These are phyloP conservation scores for Mallotus nudiflorus DNA, from an alignment of 345 rosid species.

Conservation along the genomic window DNA sequence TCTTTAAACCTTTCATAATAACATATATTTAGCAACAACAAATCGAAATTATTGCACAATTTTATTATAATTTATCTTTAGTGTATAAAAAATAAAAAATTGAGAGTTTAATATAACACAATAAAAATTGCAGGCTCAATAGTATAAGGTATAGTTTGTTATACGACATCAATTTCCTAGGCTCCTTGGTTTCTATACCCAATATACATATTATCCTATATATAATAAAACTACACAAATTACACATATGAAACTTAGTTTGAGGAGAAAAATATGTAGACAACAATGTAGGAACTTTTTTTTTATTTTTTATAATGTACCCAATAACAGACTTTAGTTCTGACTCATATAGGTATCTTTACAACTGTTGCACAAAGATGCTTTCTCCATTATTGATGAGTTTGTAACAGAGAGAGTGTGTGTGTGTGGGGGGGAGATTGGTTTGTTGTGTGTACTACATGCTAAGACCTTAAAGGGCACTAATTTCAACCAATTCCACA, in stretches of 20 bases:
- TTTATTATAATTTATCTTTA: no score
- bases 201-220: background rate
- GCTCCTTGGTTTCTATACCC: conserved; percentile 5
- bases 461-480: conserved; percentile 10
- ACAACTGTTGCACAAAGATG: conserved; percentile 32
- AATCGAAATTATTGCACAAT: no score
- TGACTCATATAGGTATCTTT: conserved; percentile 26
- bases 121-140: no score
- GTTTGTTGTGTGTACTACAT: background rate
- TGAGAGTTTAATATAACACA: no score
- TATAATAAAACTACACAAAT: background rate
- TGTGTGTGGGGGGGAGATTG: no score
- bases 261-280: conserved; percentile 5
- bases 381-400: conserved; percentile 25
- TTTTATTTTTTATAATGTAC: background rate
- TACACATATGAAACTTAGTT: background rate
- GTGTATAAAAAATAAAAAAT: no score
- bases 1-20: no score
- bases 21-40: no score
- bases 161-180: conserved; percentile 10
- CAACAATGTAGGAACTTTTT: no score
- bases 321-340: conserved; percentile 9
- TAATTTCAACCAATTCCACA: conserved; percentile 8
- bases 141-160: background rate
- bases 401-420: conserved; percentile 16